A percentile compares a stretch with the other conserved stretches of the same genome.
Evolutionary conservation across 768 basidiomycete species (phyloP).

Genomic region (Mycena filopes): DNA sequence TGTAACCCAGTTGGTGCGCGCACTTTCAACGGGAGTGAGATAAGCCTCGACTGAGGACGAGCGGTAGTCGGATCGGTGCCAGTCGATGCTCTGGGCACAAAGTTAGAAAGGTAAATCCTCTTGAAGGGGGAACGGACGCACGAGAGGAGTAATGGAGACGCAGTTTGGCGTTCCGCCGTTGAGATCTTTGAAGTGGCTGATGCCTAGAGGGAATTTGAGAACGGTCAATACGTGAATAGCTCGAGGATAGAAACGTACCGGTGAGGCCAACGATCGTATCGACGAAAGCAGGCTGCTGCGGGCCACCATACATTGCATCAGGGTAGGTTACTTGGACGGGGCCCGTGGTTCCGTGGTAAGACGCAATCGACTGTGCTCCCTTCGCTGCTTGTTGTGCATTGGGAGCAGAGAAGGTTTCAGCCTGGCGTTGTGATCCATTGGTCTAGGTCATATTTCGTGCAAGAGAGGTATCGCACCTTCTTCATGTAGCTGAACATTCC

Average conservation of each 20-base stretch:
- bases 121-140: constrained; percentile 33
- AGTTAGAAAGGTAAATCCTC: not conserved
- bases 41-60: constrained; percentile 64
- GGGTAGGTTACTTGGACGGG: constrained; percentile 18
- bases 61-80: constrained; percentile 50
- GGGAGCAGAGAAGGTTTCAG: constrained; percentile 19
- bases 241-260: no score
- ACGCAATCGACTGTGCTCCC: constrained; percentile 5
- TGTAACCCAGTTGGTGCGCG: constrained; percentile 60
- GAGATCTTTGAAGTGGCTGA: constrained; percentile 57
- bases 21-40: no score
- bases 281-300: constrained; percentile 18
- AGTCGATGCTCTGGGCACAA: no score
- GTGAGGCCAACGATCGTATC: constrained; percentile 11
- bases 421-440: not conserved
- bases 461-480: constrained; percentile 2
- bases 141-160: constrained; percentile 63
- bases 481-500: constrained; percentile 20
- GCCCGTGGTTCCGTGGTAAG: constrained; percentile 8
- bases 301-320: constrained; percentile 23
- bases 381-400: constrained; percentile 16
- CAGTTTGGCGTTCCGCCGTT: constrained; percentile 66
- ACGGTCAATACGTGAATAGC: no score
- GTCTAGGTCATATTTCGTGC: no score
- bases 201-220: no score